A percentile compares a stretch with the other conserved stretches of the same genome.
Evolutionary conservation across 2,329 filamentous ascomycete genomes (phyloP).

Genomic region (Xylariaceae sp.): DNA sequence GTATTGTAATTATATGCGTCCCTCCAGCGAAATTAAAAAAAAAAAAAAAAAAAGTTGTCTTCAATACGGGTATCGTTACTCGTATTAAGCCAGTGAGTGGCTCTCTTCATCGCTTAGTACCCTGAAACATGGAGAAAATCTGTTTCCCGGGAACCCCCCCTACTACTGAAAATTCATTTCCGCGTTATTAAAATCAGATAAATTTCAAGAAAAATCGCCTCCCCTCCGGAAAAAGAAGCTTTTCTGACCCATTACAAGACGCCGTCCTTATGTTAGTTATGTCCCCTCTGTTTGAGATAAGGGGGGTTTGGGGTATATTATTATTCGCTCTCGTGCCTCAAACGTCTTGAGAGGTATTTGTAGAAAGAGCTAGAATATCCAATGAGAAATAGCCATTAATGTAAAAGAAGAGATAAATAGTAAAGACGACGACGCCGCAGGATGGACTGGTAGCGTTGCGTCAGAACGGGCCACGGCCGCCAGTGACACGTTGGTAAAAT

Average conservation of each 20-base stretch:
- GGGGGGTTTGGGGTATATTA: neutral
- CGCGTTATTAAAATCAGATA: too few relatives aligned
- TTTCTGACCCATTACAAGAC: slow-evolving; percentile 7
- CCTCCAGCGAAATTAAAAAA: too few relatives aligned
- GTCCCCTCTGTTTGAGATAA: neutral
- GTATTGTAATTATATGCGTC: too few relatives aligned
- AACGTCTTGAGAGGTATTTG: neutral
- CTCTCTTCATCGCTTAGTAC: too few relatives aligned
- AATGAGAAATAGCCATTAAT: slow-evolving; percentile 23
- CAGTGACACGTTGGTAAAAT: slow-evolving; percentile 53
- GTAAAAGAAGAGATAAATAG: slow-evolving; percentile 24
- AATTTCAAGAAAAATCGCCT: too few relatives aligned
- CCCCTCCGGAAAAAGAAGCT: too few relatives aligned
- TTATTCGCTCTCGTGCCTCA: neutral
- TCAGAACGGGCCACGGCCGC: slow-evolving; percentile 30
- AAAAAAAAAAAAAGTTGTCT: too few relatives aligned
- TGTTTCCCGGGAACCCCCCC: too few relatives aligned
- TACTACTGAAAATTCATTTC: too few relatives aligned
- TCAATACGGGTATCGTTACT: too few relatives aligned
- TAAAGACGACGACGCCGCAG: slow-evolving; percentile 16
- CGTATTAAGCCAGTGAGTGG: too few relatives aligned
- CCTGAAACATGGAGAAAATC: too few relatives aligned
- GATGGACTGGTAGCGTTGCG: slow-evolving; percentile 15
- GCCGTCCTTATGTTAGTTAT: slow-evolving; percentile 6
- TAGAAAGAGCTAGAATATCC: slow-evolving; percentile 20